phyloP scores from a whole-genome alignment of 495 filamentous ascomycete genomes.

The Saxophila tyrrhenica region DNA sequence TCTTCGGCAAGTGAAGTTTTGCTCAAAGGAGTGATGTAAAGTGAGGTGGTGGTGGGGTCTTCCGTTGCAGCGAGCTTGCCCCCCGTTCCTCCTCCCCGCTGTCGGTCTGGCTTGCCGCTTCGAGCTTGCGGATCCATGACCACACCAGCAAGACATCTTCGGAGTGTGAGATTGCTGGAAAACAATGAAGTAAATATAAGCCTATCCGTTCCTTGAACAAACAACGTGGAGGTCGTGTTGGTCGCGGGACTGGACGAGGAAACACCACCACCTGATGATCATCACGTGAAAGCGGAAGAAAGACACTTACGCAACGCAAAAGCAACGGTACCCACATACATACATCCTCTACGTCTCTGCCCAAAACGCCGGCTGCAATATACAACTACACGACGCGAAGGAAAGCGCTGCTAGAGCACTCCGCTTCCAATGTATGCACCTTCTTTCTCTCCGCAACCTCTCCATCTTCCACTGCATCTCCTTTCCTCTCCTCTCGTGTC shows the following conservation, averaged over 20 bases:
- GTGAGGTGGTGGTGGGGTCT: neutral
- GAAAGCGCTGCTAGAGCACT: neutral
- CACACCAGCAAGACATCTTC: no score
- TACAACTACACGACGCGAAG: slow-evolving; percentile 17
- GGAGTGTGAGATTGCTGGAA: neutral
- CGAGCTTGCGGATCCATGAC: neutral
- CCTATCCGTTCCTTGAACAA: no score
- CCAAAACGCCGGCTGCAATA: slow-evolving; percentile 14
- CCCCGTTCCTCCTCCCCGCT: no score
- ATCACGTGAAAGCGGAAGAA: no score
- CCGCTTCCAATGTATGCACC: neutral
- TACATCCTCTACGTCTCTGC: slow-evolving; percentile 4
- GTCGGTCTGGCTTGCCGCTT: neutral
- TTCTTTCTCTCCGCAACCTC: neutral
- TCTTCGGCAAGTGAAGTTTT: neutral
- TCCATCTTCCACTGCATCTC: neutral
- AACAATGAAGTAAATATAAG: no score
- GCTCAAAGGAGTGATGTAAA: neutral
- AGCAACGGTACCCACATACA: slow-evolving; percentile 1
- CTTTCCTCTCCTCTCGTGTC: neutral
- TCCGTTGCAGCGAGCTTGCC: no score
- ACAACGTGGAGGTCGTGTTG: no score
- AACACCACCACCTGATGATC: no score
- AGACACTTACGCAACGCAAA: neutral
- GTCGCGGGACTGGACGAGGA: no score